Evolutionary conservation across 2,329 filamentous ascomycete species (phyloP).

Genomic region (Esteya vermicola): DNA sequence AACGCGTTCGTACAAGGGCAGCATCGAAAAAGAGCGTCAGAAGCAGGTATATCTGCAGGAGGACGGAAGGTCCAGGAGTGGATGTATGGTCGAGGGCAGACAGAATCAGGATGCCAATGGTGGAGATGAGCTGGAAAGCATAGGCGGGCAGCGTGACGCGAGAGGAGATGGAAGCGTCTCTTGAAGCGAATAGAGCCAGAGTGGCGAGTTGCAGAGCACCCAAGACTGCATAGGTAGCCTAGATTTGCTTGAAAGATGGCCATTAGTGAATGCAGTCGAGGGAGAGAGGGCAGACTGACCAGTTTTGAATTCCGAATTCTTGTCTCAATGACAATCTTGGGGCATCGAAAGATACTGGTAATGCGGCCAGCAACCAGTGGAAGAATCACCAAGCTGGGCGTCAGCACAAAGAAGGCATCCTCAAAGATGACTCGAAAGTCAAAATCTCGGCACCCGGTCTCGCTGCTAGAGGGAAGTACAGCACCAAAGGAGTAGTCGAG

Average conservation of each 20-base stretch:
- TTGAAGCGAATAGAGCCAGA: not conserved
- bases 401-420: not conserved
- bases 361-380: not conserved
- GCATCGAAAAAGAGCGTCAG: not conserved
- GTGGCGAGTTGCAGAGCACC: not conserved
- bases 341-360: not conserved
- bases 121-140: not conserved
- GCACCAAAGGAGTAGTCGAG: not conserved
- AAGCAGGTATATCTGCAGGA: not conserved
- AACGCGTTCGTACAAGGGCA: not conserved
- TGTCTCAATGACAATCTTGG: not conserved
- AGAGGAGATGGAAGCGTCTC: not conserved
- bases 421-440: constrained; percentile 1
- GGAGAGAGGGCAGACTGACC: not conserved
- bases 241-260: not conserved
- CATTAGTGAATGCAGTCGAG: not conserved
- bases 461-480: not conserved
- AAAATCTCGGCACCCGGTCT: not conserved
- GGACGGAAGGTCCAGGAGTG: not conserved
- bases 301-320: not conserved
- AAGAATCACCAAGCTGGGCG: not conserved
- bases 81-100: not conserved
- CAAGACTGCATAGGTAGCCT: not conserved
- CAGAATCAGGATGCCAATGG: not conserved
- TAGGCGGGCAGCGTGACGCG: not conserved